Evolutionary conservation across 352 stramenopile genomes (phyloP).

Genomic region (Phytophthora niederhauseri): DNA sequence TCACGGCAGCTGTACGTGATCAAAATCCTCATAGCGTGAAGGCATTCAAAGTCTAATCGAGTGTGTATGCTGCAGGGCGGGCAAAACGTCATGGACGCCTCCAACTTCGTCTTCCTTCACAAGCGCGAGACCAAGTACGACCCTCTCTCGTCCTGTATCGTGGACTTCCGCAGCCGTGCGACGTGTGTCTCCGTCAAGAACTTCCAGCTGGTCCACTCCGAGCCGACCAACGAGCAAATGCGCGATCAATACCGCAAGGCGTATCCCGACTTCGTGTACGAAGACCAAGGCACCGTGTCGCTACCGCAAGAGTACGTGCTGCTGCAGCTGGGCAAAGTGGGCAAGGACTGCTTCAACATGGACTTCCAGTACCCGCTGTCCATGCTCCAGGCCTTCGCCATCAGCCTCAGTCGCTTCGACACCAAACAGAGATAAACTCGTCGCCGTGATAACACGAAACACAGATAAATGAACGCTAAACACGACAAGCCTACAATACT

Average conservation of each 20-base stretch:
- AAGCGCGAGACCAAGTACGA: constrained; percentile 92
- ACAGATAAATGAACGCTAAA: neutral
- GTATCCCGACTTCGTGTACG: constrained; percentile 77
- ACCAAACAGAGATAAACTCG: constrained; percentile 76
- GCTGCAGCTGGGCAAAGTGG: constrained; percentile 87
- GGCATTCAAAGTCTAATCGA: constrained; percentile 2
- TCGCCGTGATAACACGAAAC: neutral
- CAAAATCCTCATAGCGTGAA: neutral
- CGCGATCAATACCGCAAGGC: constrained; percentile 72
- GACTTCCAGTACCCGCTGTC: constrained; percentile 94
- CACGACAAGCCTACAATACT: neutral
- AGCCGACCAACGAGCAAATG: constrained; percentile 72
- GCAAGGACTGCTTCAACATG: constrained; percentile 96
- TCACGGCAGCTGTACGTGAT: constrained; percentile 56
- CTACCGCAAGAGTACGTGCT: constrained; percentile 84
- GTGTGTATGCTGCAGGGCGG: constrained; percentile 45
- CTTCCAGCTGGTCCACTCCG: constrained; percentile 92
- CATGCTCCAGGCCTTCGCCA: constrained; percentile 93
- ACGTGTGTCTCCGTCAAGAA: constrained; percentile 93
- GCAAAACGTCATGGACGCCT: constrained; percentile 80
- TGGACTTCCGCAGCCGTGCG: constrained; percentile 92
- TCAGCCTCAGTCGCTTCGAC: constrained; percentile 93
- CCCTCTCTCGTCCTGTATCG: constrained; percentile 91
- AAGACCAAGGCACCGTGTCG: constrained; percentile 86
- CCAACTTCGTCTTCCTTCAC: constrained; percentile 86